Evolutionary conservation across 208 protist species (phyloP).

Genomic region (Acanthamoeba triangularis): DNA sequence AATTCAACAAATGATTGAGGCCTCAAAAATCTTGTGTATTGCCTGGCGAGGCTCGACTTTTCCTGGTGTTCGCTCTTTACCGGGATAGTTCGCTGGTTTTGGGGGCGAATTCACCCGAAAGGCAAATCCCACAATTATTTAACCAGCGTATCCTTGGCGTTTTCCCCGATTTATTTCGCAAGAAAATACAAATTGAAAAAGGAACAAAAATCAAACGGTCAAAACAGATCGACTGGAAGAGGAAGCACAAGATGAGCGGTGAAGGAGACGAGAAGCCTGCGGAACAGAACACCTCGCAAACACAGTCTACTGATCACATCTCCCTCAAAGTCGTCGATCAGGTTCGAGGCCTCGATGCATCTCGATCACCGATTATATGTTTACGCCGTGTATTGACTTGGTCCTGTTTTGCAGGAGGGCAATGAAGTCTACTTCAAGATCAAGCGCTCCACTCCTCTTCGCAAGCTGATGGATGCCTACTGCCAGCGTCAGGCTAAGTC

Average conservation of each 20-base stretch:
- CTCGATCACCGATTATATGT: no score
- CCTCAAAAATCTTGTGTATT: no score
- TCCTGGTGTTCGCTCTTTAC: background rate
- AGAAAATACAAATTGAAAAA: slow-evolving; percentile 39
- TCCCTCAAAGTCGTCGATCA: slow-evolving; percentile 77
- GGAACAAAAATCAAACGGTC: background rate
- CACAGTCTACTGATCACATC: slow-evolving; percentile 79
- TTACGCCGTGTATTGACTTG: no score
- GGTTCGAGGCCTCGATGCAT: slow-evolving; percentile 76
- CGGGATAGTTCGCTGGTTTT: slow-evolving; percentile 28
- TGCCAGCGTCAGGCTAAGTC: slow-evolving; percentile 97
- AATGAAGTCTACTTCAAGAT: slow-evolving; percentile 98
- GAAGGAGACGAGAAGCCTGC: slow-evolving; percentile 6
- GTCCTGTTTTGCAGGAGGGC: slow-evolving; percentile 90
- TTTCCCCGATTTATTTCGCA: background rate
- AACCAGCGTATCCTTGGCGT: background rate
- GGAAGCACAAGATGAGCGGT: slow-evolving; percentile 2
- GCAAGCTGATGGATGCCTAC: slow-evolving; percentile 98
- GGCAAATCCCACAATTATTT: background rate
- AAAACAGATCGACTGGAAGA: background rate
- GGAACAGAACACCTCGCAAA: slow-evolving; percentile 22
- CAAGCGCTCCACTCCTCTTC: slow-evolving; percentile 95
- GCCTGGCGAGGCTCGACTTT: background rate
- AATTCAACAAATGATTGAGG: no score
- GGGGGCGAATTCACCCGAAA: background rate